These are phyloP conservation scores for Gonium pectorale DNA, from an alignment of 139 green algal genomes.

Conservation along the genomic window DNA sequence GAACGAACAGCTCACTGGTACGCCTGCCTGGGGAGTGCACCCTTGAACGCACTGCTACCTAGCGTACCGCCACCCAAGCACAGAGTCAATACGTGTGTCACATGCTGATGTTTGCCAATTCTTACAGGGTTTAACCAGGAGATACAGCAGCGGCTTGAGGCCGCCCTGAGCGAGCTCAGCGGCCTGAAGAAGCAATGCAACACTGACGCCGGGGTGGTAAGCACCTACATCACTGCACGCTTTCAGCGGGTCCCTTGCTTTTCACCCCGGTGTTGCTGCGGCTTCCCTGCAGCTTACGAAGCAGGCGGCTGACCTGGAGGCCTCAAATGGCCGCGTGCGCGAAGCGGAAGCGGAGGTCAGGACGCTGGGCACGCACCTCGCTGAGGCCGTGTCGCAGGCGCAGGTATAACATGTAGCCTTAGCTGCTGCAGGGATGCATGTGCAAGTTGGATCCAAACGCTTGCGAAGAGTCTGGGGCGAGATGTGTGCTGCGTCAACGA, in stretches of 20 bases:
- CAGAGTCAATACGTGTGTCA: too few species aligned
- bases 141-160: constrained; percentile 2
- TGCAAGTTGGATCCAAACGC: too few species aligned
- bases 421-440: too few species aligned
- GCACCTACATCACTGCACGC: neutral
- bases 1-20: constrained; percentile 28
- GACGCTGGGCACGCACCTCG: neutral
- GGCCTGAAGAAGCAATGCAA: constrained; percentile 2
- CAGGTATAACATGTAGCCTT: too few species aligned
- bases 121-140: constrained; percentile 15
- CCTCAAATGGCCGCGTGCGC: neutral
- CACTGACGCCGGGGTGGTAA: neutral
- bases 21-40: too few species aligned
- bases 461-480: too few species aligned
- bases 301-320: neutral
- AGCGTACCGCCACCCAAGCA: too few species aligned
- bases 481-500: too few species aligned
- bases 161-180: neutral
- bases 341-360: neutral
- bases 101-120: neutral
- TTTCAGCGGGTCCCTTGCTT: too few species aligned
- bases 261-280: too few species aligned
- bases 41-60: too few species aligned
- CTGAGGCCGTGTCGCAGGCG: neutral
- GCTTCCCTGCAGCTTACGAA: constrained; percentile 19